Conservation (phyloP, 1,139 yeast species). For the Zygoascus sp. region DNA sequence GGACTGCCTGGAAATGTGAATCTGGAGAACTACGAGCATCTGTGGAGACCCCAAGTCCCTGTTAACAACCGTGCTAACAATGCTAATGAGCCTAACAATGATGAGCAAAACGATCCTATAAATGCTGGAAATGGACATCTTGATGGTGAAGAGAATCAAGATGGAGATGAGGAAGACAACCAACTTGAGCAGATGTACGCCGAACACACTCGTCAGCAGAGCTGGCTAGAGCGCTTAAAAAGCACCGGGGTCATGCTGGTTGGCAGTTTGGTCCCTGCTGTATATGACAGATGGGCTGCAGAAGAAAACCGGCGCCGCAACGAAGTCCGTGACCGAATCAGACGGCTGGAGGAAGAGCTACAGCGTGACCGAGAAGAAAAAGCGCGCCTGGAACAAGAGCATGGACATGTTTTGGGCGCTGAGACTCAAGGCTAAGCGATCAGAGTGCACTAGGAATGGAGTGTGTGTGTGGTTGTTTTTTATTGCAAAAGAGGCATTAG, state of each 20-base stretch:
- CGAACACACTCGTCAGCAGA: constrained; percentile 7
- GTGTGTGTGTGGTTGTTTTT: too few relatives aligned
- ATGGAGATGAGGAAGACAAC: constrained; percentile 7
- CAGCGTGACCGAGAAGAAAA: not conserved
- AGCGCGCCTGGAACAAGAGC: too few relatives aligned
- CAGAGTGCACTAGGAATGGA: not conserved
- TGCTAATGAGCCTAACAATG: constrained; percentile 6
- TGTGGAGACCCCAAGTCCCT: constrained; percentile 10
- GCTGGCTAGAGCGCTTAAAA: constrained; percentile 7
- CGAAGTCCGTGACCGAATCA: constrained; percentile 17
- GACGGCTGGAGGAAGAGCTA: constrained; percentile 13
- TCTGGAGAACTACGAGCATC: constrained; percentile 5
- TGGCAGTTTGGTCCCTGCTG: constrained; percentile 26
- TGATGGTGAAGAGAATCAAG: constrained; percentile 3
- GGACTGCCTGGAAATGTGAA: constrained; percentile 10
- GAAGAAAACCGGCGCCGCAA: constrained; percentile 21
- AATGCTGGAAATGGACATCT: not conserved
- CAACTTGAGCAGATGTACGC: not conserved
- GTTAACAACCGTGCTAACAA: too few relatives aligned
- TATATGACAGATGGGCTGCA: constrained; percentile 26
- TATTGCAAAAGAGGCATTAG: too few relatives aligned
- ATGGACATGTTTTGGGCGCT: too few relatives aligned
- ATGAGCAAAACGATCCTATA: not conserved
- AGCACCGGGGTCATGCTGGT: constrained; percentile 20
- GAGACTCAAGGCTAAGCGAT: too few relatives aligned